Base-by-base conservation (phyloP, 2,329 filamentous ascomycete species). In the Diaporthe helianthi region DNA sequence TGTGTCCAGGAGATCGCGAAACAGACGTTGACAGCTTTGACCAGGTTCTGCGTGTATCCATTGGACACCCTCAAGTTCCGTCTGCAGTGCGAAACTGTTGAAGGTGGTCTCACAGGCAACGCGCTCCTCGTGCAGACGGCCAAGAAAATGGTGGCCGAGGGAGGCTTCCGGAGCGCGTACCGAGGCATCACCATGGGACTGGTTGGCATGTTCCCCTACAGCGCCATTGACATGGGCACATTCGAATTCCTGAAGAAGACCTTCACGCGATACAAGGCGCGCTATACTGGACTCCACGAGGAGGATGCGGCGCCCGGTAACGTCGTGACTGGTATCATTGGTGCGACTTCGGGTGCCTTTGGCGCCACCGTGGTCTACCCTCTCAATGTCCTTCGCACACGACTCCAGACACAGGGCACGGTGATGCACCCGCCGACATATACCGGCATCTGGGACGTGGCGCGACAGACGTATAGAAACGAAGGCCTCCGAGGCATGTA, bases 161-260 rank as follows among this genome's bases (percentile, higher is more conserved):
- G 93, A 69, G 93, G 93, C 26, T 74, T 94, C 33, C 84, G 87
- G 38, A 86, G 92, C 8, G 95, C 94, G 72, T 99, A 98, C 79
- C 93, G 95, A 66, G 96, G 96, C 49, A 86, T 99, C 41, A 94
- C 94, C 0, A 96, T 98, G 88, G 96, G 96, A 19, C 86, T 99
- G 4, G 83, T 98, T 63, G 96, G 96, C 78, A 98, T 98, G 90
- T 99, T 99, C 76, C 96, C 96, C 0, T 99, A 98, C 79, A 95
- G 94, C 51, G 96, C 96, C 61, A 97, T 99, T 77, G 96, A 99
- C 78, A 91, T 99, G 76, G 93, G 93, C 73, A 97, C 93, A 0
- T 99, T 98, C 76, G 96, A 99, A 81, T 89, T 96, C 71, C 86
- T 98, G 71, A 99, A 99, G 81, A 89, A 87, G 58, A 85, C 85